Evolutionary conservation across 1,284 basidiomycete genomes (phyloP).

Genomic region (Marasmius fiardii): DNA sequence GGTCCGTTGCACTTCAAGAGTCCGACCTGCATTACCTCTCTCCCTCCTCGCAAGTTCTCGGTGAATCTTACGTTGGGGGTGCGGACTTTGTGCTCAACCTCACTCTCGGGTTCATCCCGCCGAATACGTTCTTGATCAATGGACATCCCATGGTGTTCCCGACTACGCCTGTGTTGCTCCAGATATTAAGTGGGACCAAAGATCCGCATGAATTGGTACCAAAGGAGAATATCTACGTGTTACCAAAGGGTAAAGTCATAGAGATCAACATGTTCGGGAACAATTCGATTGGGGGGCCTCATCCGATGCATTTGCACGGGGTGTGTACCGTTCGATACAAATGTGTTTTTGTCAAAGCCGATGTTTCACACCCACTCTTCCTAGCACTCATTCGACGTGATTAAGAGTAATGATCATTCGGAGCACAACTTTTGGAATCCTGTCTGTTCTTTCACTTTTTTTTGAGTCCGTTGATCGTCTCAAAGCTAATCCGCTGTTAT

Average conservation of each 20-base stretch:
- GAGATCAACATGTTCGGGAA: background rate
- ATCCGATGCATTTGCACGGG: conserved; percentile 40
- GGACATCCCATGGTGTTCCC: conserved; percentile 33
- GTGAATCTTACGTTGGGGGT: conserved; percentile 26
- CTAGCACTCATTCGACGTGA: conserved; percentile 25
- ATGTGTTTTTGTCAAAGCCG: background rate
- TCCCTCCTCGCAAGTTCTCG: conserved; percentile 18
- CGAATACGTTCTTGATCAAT: conserved; percentile 30
- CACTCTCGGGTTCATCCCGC: conserved; percentile 18
- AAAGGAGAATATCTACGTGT: conserved; percentile 23
- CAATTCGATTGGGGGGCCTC: conserved; percentile 29
- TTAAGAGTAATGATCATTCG: conserved; percentile 23
- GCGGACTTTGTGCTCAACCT: conserved; percentile 33
- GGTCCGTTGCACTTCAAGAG: conserved; percentile 23
- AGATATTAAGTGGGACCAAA: conserved; percentile 46
- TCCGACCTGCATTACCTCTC: conserved; percentile 15
- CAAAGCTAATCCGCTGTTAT: background rate
- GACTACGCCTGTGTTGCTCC: conserved; percentile 43
- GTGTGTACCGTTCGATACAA: conserved; percentile 15
- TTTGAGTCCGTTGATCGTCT: background rate
- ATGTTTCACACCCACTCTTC: background rate
- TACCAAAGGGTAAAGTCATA: background rate
- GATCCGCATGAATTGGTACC: conserved; percentile 38
- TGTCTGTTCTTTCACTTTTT: background rate
- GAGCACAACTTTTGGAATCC: conserved; percentile 24